A percentile compares a stretch with the other conserved stretches of the same genome.
Evolutionary conservation across 2,329 filamentous ascomycete species (phyloP).

Genomic region (Aspergillus puulaauensis): DNA sequence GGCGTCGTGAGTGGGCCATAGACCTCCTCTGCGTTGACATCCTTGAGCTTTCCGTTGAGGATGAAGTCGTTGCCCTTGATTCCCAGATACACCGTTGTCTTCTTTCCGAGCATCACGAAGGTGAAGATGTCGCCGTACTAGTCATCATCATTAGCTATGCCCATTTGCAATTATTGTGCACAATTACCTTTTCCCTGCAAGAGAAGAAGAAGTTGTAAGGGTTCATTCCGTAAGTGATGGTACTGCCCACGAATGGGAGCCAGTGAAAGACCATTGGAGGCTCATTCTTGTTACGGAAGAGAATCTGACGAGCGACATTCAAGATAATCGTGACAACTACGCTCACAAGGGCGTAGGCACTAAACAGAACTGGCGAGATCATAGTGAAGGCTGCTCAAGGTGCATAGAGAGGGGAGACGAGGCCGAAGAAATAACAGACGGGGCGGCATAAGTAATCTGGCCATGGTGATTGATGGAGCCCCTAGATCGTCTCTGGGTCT

Average conservation of each 20-base stretch:
- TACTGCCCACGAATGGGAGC: slow-evolving; percentile 59
- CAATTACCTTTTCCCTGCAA: slow-evolving; percentile 67
- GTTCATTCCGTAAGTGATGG: slow-evolving; percentile 46
- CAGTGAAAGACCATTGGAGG: slow-evolving; percentile 79
- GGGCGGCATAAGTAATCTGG: slow-evolving; percentile 2
- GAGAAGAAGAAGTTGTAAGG: slow-evolving; percentile 80
- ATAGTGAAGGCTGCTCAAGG: slow-evolving; percentile 10
- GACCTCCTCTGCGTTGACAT: slow-evolving; percentile 87
- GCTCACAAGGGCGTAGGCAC: slow-evolving; percentile 14
- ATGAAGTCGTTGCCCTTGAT: slow-evolving; percentile 88
- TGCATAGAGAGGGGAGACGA: neutral
- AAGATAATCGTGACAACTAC: slow-evolving; percentile 10
- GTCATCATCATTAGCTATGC: slow-evolving; percentile 25
- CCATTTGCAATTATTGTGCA: too few species aligned
- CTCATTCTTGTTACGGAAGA: slow-evolving; percentile 56
- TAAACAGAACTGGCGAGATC: slow-evolving; percentile 13
- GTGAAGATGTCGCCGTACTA: slow-evolving; percentile 89
- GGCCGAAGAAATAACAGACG: neutral
- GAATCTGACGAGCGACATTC: slow-evolving; percentile 19
- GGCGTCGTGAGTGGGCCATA: slow-evolving; percentile 73
- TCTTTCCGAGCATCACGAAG: slow-evolving; percentile 82
- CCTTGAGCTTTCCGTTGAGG: slow-evolving; percentile 85
- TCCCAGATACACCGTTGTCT: slow-evolving; percentile 82
- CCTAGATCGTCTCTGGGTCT: neutral
- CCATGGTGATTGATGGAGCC: slow-evolving; percentile 6